phyloP scores from a whole-genome alignment of 2,329 filamentous ascomycete genomes.

The Coniochaeta sp. region DNA sequence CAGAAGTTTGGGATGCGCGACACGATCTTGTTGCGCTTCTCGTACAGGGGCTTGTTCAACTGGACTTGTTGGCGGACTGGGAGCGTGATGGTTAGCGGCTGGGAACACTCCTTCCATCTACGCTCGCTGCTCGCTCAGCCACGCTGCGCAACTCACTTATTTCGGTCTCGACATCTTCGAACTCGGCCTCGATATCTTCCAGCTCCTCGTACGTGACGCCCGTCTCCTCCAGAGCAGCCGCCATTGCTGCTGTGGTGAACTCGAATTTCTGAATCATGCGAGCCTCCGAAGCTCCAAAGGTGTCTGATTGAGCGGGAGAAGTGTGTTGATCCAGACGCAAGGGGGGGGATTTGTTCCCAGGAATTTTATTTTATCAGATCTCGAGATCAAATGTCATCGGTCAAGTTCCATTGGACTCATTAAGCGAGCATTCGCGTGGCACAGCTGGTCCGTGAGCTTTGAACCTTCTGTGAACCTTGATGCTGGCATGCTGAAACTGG shows the following conservation, averaged over 20 bases:
- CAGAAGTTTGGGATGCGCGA: constrained; percentile 81
- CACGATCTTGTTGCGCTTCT: constrained; percentile 65
- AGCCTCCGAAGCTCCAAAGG: neutral
- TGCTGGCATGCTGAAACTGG: neutral
- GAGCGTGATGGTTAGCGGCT: neutral
- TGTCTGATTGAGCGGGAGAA: neutral
- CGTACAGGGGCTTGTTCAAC: constrained; percentile 64
- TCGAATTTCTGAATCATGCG: neutral
- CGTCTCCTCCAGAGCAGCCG: constrained; percentile 25
- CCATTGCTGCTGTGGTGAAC: constrained; percentile 11
- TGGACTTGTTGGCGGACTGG: constrained; percentile 63
- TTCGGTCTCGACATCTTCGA: constrained; percentile 75
- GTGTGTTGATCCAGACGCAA: neutral
- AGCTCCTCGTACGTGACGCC: constrained; percentile 67
- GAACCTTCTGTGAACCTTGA: neutral
- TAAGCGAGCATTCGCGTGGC: neutral
- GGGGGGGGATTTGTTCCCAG: neutral
- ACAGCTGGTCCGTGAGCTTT: neutral
- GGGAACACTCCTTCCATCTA: neutral
- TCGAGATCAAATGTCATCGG: neutral
- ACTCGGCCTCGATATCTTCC: constrained; percentile 71
- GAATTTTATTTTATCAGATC: neutral
- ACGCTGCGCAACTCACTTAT: constrained; percentile 52
- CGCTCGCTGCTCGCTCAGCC: neutral
- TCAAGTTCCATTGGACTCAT: neutral